Evolutionary conservation across 768 basidiomycete genomes (phyloP), one percentile per base, ranked within the genome.

Genomic region (Leucogyrophana mollusca): DNA sequence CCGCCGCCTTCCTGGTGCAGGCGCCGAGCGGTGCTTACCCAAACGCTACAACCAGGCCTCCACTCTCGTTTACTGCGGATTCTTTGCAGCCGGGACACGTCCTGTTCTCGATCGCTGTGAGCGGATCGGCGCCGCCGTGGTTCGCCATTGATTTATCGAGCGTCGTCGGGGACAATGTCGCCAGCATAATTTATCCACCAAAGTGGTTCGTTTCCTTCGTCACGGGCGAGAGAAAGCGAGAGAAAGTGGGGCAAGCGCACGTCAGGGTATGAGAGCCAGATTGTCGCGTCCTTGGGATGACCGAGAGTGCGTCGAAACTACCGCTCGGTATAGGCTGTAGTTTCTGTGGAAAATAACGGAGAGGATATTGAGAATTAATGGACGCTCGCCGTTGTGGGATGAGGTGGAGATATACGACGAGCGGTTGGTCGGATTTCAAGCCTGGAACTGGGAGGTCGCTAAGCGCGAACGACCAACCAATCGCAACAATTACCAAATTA

Each of bases 21-120:
- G 6, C 6, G 27, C 43, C 25, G 21, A 6, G 20, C n/a, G 37
- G 27, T 30, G 78, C 88, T 63, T 59, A 95, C 93, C 94, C 94
- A 62, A 97, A 96, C 33, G 93, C 90, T 58, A 98, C 94, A 34
- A 97, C 94, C 17, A 95, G 76, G 22, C 90, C 90, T 42, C 87
- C 90, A 55, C 79, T 74, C 58, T 90, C 88, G 52, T 80, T 85
- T 17, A 91, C 84, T 32, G 88, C 89, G 2, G 89, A 85, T 47
- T 72, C 73, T 62, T 85, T 87, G 71, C 90, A 93, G 16, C 90
- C 90, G 10, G 89, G 89, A 72, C 90, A 92, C 3, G 80, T 56
- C 52, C 80, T 80, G 60, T 88, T 78, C 60, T 78, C 76, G 51
- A 72, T 53, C 45, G 59, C 53, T 0, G 38, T 32, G 49, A 64